Percentiles rank a stretch among this genome's conserved stretches.
Evolutionary conservation across 768 basidiomycete species (phyloP).

Genomic region (Serendipita indica): DNA sequence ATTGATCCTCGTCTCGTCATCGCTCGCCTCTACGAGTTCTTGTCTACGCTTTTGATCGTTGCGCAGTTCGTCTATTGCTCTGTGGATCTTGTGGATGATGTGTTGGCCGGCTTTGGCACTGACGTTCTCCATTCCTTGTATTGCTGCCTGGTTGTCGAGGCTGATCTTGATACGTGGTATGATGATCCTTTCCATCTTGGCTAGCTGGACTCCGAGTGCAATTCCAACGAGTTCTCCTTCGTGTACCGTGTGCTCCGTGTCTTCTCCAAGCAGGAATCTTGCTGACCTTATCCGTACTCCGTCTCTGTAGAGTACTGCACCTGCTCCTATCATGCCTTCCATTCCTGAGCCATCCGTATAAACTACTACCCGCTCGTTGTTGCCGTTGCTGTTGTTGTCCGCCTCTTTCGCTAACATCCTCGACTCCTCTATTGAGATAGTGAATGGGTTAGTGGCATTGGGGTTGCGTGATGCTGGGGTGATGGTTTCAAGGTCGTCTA

Average conservation of each 20-base stretch:
- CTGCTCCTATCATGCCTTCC: conserved; percentile 13
- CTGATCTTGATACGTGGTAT: too few species aligned
- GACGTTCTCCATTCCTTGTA: too few species aligned
- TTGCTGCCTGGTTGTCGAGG: too few species aligned
- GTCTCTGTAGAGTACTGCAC: conserved; percentile 9
- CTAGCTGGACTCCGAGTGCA: too few species aligned
- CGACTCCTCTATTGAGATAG: background rate
- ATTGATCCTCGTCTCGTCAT: too few species aligned
- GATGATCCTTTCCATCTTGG: too few species aligned
- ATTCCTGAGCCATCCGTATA: conserved; percentile 10
- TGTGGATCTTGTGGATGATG: too few species aligned
- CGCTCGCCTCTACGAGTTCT: too few species aligned
- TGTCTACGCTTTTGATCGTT: too few species aligned
- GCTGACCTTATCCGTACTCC: background rate
- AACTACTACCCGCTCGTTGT: background rate
- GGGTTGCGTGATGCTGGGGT: background rate
- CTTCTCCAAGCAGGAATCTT: background rate
- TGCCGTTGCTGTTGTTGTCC: background rate
- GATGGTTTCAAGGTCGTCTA: conserved; percentile 16
- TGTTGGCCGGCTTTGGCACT: too few species aligned
- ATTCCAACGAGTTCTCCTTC: conserved; percentile 1
- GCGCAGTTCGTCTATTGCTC: too few species aligned
- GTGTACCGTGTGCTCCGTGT: conserved; percentile 12
- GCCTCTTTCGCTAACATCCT: background rate
- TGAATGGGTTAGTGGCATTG: background rate